Conservation (phyloP, 805 yeast genomes). For the Blastobotrys parvus region DNA sequence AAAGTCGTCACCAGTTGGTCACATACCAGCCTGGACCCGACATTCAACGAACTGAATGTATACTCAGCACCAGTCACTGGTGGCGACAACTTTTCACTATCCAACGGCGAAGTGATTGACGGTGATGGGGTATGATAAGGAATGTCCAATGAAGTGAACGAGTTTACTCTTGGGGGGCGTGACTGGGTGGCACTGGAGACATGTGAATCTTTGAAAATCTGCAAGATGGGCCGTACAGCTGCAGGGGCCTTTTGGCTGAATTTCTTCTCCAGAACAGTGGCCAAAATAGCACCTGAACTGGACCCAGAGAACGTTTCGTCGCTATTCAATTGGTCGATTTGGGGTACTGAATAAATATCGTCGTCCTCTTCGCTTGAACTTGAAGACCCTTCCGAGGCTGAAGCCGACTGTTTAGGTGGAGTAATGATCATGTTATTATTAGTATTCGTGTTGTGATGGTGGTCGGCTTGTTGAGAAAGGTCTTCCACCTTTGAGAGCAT, state of each 20-base stretch:
- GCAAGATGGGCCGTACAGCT: conserved; percentile 10
- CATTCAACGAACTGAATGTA: conserved; percentile 12
- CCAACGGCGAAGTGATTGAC: conserved; percentile 2
- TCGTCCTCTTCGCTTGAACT: conserved; percentile 17
- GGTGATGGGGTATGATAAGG: conserved; percentile 3
- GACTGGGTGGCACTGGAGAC: no score
- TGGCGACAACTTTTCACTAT: not conserved
- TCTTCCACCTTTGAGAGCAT: conserved; percentile 27
- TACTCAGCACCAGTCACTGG: not conserved
- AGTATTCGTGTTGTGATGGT: not conserved
- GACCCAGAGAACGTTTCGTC: conserved; percentile 29
- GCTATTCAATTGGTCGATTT: conserved; percentile 19
- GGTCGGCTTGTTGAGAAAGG: conserved; percentile 1
- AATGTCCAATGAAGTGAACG: no score
- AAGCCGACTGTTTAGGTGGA: not conserved
- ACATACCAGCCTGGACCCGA: conserved; percentile 49
- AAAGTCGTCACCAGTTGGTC: conserved; percentile 62
- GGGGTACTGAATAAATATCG: conserved; percentile 20
- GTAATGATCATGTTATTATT: not conserved
- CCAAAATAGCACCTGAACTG: conserved; percentile 28
- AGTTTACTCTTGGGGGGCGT: no score
- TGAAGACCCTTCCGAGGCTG: not conserved
- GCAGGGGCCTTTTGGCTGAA: conserved; percentile 18
- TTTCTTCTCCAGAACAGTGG: conserved; percentile 23
- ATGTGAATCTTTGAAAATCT: not conserved